Evolutionary conservation across 768 basidiomycete species (phyloP).

Genomic region (Auriculariales sp.): DNA sequence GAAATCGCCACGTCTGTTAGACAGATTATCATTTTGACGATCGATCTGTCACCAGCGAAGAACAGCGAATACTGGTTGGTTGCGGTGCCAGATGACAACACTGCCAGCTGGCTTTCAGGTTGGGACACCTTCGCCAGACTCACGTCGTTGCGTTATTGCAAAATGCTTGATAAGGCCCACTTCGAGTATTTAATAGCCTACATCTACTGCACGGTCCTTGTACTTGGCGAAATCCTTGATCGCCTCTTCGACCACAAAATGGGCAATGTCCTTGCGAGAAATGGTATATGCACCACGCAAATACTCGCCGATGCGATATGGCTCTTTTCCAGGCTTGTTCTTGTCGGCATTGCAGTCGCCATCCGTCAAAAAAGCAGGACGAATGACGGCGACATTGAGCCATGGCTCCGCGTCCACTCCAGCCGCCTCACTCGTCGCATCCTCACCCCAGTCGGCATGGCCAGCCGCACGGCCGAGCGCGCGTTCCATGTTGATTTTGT

Average conservation of each 20-base stretch:
- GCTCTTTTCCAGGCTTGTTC: constrained; percentile 14
- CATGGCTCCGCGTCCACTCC: constrained; percentile 28
- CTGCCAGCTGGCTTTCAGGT: no score
- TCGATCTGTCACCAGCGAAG: no score
- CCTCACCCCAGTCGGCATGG: constrained; percentile 33
- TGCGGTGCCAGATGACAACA: no score
- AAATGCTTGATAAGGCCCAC: no score
- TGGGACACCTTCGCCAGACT: no score
- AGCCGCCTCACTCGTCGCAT: constrained; percentile 22
- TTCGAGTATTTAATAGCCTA: neutral
- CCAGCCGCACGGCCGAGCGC: constrained; percentile 16
- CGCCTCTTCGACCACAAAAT: constrained; percentile 41
- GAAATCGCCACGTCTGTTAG: no score
- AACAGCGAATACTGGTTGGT: no score
- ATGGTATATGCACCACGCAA: constrained; percentile 30
- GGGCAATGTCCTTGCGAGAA: constrained; percentile 48
- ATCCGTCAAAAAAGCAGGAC: constrained; percentile 45
- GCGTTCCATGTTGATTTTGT: constrained; percentile 49
- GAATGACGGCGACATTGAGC: constrained; percentile 30
- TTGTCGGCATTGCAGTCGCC: constrained; percentile 31
- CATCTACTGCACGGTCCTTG: neutral
- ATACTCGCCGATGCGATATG: constrained; percentile 34
- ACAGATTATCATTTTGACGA: no score
- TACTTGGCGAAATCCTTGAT: constrained; percentile 11
- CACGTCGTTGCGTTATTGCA: no score